Conservation (phyloP, 2,329 filamentous ascomycete genomes). For the Neoarthrinium moseri region DNA sequence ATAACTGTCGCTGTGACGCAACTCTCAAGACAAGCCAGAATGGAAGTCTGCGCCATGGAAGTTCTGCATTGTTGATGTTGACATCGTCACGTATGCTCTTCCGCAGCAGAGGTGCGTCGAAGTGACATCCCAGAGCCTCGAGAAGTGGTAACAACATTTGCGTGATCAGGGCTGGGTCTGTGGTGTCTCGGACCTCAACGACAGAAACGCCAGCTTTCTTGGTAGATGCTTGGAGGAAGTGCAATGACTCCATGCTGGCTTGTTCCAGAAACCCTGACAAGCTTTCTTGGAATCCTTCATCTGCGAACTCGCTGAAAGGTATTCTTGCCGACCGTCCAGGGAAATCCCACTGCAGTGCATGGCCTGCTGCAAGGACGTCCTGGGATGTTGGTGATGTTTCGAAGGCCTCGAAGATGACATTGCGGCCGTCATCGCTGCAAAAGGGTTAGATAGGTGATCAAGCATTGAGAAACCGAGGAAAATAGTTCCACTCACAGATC, state of each 20-base stretch:
- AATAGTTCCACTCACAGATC: slow-evolving; percentile 19
- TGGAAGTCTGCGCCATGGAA: slow-evolving; percentile 63
- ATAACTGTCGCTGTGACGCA: slow-evolving; percentile 50
- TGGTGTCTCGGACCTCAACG: slow-evolving; percentile 57
- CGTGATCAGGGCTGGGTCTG: slow-evolving; percentile 55
- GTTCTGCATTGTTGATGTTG: slow-evolving; percentile 40
- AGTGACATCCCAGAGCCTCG: slow-evolving; percentile 46
- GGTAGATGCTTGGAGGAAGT: slow-evolving; percentile 49
- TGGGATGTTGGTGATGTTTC: slow-evolving; percentile 51
- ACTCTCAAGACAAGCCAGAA: slow-evolving; percentile 65
- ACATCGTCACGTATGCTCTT: slow-evolving; percentile 67
- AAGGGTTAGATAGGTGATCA: not conserved
- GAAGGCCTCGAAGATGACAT: slow-evolving; percentile 54
- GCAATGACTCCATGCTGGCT: slow-evolving; percentile 51
- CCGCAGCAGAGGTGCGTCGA: slow-evolving; percentile 35
- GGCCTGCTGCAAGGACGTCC: slow-evolving; percentile 43
- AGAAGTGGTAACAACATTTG: slow-evolving; percentile 61
- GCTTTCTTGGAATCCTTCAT: slow-evolving; percentile 42
- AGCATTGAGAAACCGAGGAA: not conserved
- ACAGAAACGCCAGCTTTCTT: slow-evolving; percentile 49
- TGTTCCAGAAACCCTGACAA: slow-evolving; percentile 55
- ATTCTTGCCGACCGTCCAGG: slow-evolving; percentile 49
- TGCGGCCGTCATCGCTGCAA: slow-evolving; percentile 16
- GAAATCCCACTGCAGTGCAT: slow-evolving; percentile 54
- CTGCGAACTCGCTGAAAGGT: slow-evolving; percentile 31